phyloP scores from a whole-genome alignment of 176 grass and related monocot genomes.

The Oryza glaberrima region DNA sequence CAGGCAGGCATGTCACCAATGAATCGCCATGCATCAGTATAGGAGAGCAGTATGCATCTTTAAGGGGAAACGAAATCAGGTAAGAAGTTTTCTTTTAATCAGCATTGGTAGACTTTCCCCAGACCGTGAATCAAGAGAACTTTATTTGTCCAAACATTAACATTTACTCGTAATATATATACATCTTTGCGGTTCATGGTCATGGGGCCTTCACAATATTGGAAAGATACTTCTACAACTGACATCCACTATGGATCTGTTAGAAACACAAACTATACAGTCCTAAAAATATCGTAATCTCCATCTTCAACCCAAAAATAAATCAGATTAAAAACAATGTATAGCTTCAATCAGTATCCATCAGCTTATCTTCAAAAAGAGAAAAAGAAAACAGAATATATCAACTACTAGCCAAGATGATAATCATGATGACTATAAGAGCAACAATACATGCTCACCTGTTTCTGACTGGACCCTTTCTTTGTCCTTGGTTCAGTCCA shows the following conservation, averaged over 20 bases:
- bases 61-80: background rate
- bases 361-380: background rate
- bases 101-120: background rate
- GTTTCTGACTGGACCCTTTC: background rate
- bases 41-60: background rate
- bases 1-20: background rate
- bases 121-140: background rate
- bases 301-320: conserved; percentile 18
- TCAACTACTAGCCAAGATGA: background rate
- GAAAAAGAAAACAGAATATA: background rate
- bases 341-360: background rate
- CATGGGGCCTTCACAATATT: conserved; percentile 8
- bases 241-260: conserved; percentile 21
- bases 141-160: conserved; percentile 1
- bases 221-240: background rate
- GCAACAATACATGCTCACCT: background rate
- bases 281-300: background rate
- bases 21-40: background rate
- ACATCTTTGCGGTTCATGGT: conserved; percentile 25
- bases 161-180: conserved; percentile 17
- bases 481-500: background rate
- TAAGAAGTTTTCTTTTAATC: background rate
- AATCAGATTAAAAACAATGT: background rate
- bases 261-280: conserved; percentile 31
- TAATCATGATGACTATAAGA: conserved; percentile 8